Evolutionary conservation across 2,329 filamentous ascomycete genomes (phyloP).

Genomic region (Juglanconis sp.): DNA sequence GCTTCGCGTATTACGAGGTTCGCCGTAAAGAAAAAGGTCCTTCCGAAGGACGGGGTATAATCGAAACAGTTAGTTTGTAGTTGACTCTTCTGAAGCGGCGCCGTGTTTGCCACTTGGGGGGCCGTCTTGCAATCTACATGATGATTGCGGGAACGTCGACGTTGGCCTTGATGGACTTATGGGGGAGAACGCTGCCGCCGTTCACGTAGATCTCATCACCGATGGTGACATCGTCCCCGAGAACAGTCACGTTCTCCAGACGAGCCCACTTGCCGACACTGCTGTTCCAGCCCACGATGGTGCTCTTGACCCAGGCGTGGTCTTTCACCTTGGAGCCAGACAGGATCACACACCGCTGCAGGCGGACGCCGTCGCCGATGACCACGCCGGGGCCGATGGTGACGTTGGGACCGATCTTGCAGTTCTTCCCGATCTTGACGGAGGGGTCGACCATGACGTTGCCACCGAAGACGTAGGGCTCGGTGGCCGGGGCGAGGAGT

Average conservation of each 20-base stretch:
- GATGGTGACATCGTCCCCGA: constrained; percentile 96
- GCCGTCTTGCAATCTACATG: constrained; percentile 48
- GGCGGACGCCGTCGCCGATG: constrained; percentile 86
- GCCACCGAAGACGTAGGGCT: constrained; percentile 83
- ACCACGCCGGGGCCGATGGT: constrained; percentile 92
- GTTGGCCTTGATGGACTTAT: constrained; percentile 99
- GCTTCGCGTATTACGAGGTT: constrained; percentile 4
- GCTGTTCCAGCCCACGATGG: constrained; percentile 98
- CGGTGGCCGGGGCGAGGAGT: constrained; percentile 68
- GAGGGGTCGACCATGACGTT: constrained; percentile 94
- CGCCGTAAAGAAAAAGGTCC: background rate
- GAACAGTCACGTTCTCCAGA: constrained; percentile 95
- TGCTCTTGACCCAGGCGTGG: constrained; percentile 98
- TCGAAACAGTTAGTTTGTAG: background rate
- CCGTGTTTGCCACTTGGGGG: background rate
- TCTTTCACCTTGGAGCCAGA: constrained; percentile 94
- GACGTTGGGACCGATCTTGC: constrained; percentile 95
- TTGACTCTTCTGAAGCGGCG: background rate
- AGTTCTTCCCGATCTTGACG: constrained; percentile 97
- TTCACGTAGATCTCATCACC: constrained; percentile 99
- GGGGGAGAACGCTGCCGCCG: constrained; percentile 87
- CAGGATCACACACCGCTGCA: constrained; percentile 89
- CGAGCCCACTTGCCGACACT: constrained; percentile 93
- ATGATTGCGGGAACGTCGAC: constrained; percentile 76
- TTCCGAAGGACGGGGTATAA: background rate